These are phyloP conservation scores for Glebionis coronaria DNA, from an alignment of 129 eudicot species.

Conservation along the genomic window DNA sequence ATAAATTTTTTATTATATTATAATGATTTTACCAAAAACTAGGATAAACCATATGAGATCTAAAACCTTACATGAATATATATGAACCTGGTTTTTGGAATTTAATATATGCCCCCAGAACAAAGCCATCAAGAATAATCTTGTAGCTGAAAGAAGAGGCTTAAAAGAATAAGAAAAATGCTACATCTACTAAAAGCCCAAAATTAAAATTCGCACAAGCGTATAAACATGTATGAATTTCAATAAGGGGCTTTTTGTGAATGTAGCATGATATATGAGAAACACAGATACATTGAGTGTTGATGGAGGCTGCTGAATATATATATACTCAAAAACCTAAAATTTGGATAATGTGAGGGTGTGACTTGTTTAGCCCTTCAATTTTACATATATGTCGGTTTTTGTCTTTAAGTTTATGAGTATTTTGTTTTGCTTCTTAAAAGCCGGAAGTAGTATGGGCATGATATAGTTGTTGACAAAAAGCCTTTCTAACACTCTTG, in stretches of 20 bases:
- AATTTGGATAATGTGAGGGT: background rate
- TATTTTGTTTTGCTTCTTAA: too few species aligned
- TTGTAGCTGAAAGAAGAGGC: slow-evolving; percentile 71
- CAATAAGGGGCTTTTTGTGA: too few species aligned
- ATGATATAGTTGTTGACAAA: too few species aligned
- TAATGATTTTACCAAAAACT: slow-evolving; percentile 23
- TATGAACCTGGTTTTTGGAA: slow-evolving; percentile 17
- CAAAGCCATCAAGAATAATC: slow-evolving; percentile 56
- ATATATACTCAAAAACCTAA: slow-evolving; percentile 28
- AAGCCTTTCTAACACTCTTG: too few species aligned
- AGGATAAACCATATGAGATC: slow-evolving; percentile 31
- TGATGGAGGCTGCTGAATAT: slow-evolving; percentile 3
- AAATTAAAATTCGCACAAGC: too few species aligned
- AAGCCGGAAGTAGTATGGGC: too few species aligned
- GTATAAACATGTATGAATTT: too few species aligned
- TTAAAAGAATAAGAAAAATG: background rate
- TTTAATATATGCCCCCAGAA: slow-evolving; percentile 54
- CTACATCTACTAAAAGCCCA: background rate
- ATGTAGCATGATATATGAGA: too few species aligned
- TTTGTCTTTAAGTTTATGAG: too few species aligned
- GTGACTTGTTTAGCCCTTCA: slow-evolving; percentile 3
- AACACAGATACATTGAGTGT: background rate
- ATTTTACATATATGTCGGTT: background rate
- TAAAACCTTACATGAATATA: slow-evolving; percentile 1
- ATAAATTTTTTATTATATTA: background rate